Conservation (phyloP, 306 rosid species). For the Gastrolobium villosum region DNA sequence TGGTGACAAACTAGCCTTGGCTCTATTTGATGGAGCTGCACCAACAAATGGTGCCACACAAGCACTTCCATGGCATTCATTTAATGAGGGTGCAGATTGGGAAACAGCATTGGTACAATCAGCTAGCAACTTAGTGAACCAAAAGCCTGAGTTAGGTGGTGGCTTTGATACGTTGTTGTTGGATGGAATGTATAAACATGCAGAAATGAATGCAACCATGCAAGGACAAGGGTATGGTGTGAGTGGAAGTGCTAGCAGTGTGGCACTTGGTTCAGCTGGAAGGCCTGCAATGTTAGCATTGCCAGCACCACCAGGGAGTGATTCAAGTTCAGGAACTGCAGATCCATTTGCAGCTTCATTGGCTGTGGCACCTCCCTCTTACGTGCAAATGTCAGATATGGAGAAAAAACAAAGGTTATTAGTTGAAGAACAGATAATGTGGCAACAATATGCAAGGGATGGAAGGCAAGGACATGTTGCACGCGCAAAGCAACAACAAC, state of each 20-base stretch:
- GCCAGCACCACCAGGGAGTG: conserved; percentile 70
- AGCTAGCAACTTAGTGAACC: conserved; percentile 61
- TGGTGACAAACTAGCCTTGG: conserved; percentile 69
- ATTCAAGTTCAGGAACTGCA: background rate
- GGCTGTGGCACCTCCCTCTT: conserved; percentile 79
- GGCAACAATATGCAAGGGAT: conserved; percentile 87
- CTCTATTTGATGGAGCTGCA: conserved; percentile 74
- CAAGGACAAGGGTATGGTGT: conserved; percentile 61
- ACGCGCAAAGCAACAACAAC: conserved; percentile 57
- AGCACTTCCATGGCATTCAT: conserved; percentile 83
- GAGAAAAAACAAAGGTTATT: conserved; percentile 88
- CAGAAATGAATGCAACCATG: conserved; percentile 50
- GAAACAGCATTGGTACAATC: conserved; percentile 83
- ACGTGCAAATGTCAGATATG: conserved; percentile 96
- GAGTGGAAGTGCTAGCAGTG: conserved; percentile 87
- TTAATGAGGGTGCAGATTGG: conserved; percentile 78
- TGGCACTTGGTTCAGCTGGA: conserved; percentile 86
- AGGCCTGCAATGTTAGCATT: conserved; percentile 81
- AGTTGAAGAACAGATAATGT: conserved; percentile 79
- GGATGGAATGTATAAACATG: conserved; percentile 86
- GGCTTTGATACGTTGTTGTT: conserved; percentile 79
- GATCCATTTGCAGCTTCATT: conserved; percentile 93
- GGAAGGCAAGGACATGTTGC: conserved; percentile 74
- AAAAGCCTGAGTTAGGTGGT: conserved; percentile 66
- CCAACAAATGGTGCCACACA: conserved; percentile 39